Evolutionary conservation across 73 alveolate genomes (phyloP).

Genomic region (Symbiodinium natans): DNA sequence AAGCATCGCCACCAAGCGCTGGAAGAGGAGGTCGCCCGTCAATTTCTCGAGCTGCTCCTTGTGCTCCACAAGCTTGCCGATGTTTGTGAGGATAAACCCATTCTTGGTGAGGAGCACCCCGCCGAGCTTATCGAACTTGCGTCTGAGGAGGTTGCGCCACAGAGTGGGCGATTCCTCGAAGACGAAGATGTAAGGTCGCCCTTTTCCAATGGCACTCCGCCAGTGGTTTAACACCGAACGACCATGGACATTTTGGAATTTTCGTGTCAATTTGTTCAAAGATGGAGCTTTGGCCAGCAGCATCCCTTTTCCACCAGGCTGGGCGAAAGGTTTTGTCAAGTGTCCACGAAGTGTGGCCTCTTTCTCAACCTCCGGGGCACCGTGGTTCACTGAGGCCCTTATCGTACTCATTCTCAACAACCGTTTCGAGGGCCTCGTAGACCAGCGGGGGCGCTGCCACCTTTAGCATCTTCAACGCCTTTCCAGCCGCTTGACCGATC

Average conservation of each 20-base stretch:
- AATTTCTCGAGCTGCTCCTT: not conserved
- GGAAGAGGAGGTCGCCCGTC: not conserved
- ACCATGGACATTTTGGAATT: not conserved
- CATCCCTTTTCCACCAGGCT: no score
- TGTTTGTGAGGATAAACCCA: not conserved
- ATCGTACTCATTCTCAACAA: no score
- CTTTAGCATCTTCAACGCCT: no score
- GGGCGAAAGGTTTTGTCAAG: no score
- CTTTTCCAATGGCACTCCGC: not conserved
- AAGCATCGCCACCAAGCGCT: not conserved
- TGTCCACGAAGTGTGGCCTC: no score
- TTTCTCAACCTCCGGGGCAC: no score
- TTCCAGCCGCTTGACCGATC: no score
- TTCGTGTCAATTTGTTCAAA: not conserved
- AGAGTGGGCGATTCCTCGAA: not conserved
- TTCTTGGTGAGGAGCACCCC: not conserved
- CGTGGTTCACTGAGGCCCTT: no score
- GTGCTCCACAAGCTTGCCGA: not conserved
- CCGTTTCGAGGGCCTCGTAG: no score
- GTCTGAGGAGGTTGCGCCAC: not conserved
- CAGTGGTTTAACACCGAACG: not conserved
- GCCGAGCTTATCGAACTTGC: not conserved
- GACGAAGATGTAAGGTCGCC: not conserved
- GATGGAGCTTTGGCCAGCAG: not conserved
- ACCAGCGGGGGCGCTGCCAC: no score